A percentile compares a stretch with the other conserved stretches of the same genome.
phyloP scores from a whole-genome alignment of 306 rosid species.

The Sicyos edulis region DNA sequence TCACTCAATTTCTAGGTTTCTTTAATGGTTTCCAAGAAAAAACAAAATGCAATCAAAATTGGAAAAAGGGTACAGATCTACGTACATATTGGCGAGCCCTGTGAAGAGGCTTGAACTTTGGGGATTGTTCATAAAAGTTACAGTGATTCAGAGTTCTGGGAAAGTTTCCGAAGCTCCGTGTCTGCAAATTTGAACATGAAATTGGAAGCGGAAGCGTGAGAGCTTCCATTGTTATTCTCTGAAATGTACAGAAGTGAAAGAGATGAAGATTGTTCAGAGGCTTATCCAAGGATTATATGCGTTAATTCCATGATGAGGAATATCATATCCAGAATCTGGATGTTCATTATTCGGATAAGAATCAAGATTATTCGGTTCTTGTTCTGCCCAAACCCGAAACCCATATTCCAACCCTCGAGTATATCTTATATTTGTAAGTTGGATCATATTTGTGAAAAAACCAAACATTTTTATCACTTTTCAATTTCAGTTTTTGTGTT shows the following conservation, averaged over 20 bases:
- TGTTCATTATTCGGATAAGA: background rate
- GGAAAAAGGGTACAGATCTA: conserved; percentile 10
- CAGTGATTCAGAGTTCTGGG: conserved; percentile 22
- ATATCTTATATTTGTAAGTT: too few species aligned
- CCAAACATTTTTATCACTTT: too few species aligned
- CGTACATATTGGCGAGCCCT: conserved; percentile 33
- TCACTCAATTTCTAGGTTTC: background rate
- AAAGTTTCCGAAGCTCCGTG: conserved; percentile 18
- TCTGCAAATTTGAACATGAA: conserved; percentile 28
- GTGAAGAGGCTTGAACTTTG: conserved; percentile 30
- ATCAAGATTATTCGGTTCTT: background rate
- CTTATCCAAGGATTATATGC: background rate
- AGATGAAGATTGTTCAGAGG: background rate
- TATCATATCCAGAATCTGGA: conserved; percentile 3
- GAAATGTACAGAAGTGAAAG: background rate
- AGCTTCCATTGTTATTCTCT: conserved; percentile 45
- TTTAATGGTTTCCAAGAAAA: background rate
- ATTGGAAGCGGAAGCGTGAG: conserved; percentile 47
- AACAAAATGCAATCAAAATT: background rate
- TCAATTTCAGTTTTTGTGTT: too few species aligned
- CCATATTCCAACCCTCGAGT: too few species aligned
- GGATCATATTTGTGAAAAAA: too few species aligned
- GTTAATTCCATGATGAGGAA: background rate
- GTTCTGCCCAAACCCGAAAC: background rate
- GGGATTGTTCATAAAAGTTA: conserved; percentile 28